Conservation (phyloP, 1,284 basidiomycete genomes). For the Phellopilus nigrolimitatus region DNA sequence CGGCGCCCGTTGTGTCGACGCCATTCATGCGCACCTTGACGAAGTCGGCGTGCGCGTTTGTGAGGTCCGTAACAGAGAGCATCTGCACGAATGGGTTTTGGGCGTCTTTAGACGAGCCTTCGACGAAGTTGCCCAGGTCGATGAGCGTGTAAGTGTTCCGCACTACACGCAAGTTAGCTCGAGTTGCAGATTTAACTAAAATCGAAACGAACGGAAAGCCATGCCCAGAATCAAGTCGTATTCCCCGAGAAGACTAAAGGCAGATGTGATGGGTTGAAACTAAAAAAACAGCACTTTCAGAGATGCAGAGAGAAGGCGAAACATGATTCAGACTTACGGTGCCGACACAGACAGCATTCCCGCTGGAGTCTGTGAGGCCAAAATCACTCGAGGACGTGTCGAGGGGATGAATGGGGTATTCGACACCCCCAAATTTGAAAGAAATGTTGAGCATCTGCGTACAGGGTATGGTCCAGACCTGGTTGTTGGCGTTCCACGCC, state of each 20-base stretch:
- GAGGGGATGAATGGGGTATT: constrained; percentile 69
- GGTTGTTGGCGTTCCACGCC: constrained; percentile 50
- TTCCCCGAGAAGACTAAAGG: constrained; percentile 68
- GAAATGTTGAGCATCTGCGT: constrained; percentile 64
- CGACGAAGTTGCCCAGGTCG: constrained; percentile 53
- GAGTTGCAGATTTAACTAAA: constrained; percentile 3
- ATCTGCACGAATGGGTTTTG: constrained; percentile 53
- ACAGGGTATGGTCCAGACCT: constrained; percentile 72
- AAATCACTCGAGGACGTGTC: constrained; percentile 69
- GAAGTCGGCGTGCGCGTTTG: constrained; percentile 49
- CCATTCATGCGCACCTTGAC: constrained; percentile 46
- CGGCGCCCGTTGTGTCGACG: constrained; percentile 40
- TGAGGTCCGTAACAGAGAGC: constrained; percentile 41
- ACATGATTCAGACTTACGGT: constrained; percentile 50
- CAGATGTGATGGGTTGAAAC: constrained; percentile 79
- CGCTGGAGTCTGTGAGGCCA: constrained; percentile 45
- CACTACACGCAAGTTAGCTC: constrained; percentile 38
- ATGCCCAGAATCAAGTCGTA: constrained; percentile 78
- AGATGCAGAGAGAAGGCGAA: too few species aligned
- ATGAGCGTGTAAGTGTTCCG: constrained; percentile 62
- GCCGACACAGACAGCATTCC: constrained; percentile 61
- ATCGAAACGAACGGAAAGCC: constrained; percentile 57
- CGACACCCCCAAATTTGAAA: constrained; percentile 62
- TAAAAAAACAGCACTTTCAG: too few species aligned
- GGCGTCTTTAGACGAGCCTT: constrained; percentile 33